phyloP scores from a whole-genome alignment of 2,329 filamentous ascomycete genomes.

The Phoma herbarum region DNA sequence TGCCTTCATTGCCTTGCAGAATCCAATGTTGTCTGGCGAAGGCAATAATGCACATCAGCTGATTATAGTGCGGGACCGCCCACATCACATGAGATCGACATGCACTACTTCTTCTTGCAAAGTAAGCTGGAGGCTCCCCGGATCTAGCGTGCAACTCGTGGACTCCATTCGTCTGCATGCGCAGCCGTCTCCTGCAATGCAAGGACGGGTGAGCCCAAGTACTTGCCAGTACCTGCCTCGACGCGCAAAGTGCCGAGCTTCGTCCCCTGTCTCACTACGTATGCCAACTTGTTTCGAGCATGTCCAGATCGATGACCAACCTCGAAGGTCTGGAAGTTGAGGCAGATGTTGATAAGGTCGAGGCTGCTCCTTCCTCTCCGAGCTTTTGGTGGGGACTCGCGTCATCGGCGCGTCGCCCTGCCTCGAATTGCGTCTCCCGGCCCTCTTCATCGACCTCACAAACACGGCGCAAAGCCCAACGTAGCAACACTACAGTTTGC shows the following conservation, averaged over 20 bases:
- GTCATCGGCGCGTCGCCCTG: constrained; percentile 1
- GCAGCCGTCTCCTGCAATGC: neutral
- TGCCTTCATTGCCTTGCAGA: constrained; percentile 2
- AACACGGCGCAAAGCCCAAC: constrained; percentile 3
- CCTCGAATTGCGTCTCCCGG: constrained; percentile 4
- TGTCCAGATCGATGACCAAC: constrained; percentile 14
- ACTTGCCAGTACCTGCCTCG: neutral
- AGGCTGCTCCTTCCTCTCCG: constrained; percentile 14
- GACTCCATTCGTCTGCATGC: neutral
- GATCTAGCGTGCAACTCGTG: neutral
- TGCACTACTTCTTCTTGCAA: neutral
- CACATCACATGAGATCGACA: neutral
- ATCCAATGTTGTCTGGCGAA: neutral
- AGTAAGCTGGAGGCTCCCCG: neutral
- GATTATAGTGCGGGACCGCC: neutral
- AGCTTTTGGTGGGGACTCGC: constrained; percentile 2
- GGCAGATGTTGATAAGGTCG: constrained; percentile 15
- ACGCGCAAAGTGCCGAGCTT: constrained; percentile 1
- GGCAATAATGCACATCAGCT: neutral
- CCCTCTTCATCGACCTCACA: constrained; percentile 2
- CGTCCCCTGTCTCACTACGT: neutral
- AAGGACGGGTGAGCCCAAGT: neutral
- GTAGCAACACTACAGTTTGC: constrained; percentile 2
- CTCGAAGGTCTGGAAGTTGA: constrained; percentile 7
- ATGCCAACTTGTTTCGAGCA: neutral